Base-by-base conservation (phyloP, 1,139 yeast genomes). In the Taphrina pruni region DNA sequence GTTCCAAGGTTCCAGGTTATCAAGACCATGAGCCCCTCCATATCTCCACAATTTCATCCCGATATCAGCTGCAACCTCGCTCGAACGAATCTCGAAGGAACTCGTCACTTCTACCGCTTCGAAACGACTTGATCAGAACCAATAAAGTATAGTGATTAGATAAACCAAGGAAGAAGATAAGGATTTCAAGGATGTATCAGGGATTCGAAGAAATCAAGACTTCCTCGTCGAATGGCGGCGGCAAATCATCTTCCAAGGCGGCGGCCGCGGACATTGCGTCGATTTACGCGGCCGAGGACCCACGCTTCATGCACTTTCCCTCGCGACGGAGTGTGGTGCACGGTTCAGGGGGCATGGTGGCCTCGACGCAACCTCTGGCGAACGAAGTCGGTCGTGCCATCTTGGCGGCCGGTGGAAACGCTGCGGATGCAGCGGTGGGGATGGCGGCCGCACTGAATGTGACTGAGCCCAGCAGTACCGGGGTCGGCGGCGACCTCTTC, bases 401-500 rank as follows among this genome's bases (percentile, higher is more conserved):
- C 54, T 81, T 90, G 26, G 85, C 84, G 35, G 79, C 81, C 71
- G 96, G 96, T 3, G 96, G 96, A 0, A 90, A 90, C 76, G 88
- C 93, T 69, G 90, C 90, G 77, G 75, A 73, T 60, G 96, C 96
- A 1, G 88, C 90, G 9, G 88, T 90, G 45, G 96, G 94, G 0
- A 86, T 87, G 41, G 86, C 92, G 6, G 94, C 96, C 5, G 90
- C 88, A 6, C 80, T 90, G 56, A 84, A 88, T 72, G 85, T 89
- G 12, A 80, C 87, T 2, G 96, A 90, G 75, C 95, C 96, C 0
- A 84, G 85, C 43, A 87, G 90, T 72, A 89, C 94, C 0, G 95
- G 95, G 14, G 83, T 89, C 69, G 96, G 96, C 2, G 96, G 96
- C 43, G 96, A 90, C 76, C 87, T 90, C 71, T 90, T 89, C 79